phyloP scores from a whole-genome alignment of 768 basidiomycete genomes.

The Boletus rubescentipes region DNA sequence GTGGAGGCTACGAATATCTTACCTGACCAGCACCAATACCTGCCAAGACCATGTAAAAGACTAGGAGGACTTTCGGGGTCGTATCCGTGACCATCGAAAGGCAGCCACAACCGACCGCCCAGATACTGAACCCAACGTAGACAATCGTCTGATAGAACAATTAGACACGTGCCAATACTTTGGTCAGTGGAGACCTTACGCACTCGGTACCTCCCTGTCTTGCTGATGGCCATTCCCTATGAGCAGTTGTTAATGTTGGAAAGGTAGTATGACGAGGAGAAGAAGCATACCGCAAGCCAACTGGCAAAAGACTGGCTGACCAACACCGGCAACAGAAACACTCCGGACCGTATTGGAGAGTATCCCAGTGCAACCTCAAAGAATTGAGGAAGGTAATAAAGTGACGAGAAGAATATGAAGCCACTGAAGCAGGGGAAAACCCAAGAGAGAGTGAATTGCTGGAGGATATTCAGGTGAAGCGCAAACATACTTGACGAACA shows the following conservation, averaged over 20 bases:
- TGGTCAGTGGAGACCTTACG: not conserved
- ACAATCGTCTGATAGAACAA: not conserved
- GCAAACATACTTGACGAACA: not conserved
- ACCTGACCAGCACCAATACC: not conserved
- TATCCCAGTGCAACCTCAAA: not conserved
- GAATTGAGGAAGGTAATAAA: not conserved
- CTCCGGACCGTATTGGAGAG: not conserved
- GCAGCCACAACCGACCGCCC: not conserved
- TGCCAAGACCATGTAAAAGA: not conserved
- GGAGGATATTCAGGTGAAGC: not conserved
- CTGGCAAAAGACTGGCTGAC: not conserved
- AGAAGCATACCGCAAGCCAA: not conserved
- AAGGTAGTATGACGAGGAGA: not conserved
- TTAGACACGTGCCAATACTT: not conserved
- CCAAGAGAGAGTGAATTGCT: not conserved
- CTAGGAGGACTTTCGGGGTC: not conserved
- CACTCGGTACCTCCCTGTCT: not conserved
- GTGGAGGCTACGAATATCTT: not conserved
- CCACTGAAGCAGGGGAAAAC: not conserved
- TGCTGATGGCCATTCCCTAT: not conserved
- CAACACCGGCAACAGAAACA: not conserved
- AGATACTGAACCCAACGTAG: not conserved
- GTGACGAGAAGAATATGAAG: not conserved
- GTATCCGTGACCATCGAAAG: not conserved
- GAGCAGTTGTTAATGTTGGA: not conserved